A percentile compares a stretch with the other conserved stretches of the same genome.
These are phyloP conservation scores for Melaleuca alternifolia DNA, from an alignment of 345 rosid species.

Conservation along the genomic window DNA sequence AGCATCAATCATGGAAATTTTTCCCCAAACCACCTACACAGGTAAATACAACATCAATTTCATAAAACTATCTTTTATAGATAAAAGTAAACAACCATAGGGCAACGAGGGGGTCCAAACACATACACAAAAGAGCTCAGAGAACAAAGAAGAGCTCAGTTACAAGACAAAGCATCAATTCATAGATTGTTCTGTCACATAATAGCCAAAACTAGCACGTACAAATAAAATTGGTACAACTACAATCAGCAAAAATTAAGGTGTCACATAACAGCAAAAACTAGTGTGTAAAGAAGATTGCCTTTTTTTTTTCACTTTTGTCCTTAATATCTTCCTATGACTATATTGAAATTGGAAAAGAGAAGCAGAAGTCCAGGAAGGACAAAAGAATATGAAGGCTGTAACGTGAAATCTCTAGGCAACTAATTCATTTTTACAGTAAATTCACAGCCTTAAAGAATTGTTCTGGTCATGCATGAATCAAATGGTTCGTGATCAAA, in stretches of 20 bases:
- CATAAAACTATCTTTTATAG: neutral
- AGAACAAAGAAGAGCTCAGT: neutral
- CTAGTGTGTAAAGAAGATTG: neutral
- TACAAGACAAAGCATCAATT: neutral
- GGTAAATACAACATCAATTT: neutral
- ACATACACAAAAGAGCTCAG: neutral
- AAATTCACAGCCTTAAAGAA: neutral
- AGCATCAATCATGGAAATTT: slow-evolving; percentile 96
- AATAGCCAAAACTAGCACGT: neutral
- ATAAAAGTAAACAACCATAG: neutral
- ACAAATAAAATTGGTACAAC: neutral
- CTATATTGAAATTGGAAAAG: neutral
- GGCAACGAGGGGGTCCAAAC: neutral
- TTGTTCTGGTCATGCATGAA: neutral
- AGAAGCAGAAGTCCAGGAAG: neutral
- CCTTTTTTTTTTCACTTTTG: neutral
- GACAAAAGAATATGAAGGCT: neutral
- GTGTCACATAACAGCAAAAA: neutral
- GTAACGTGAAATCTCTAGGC: neutral
- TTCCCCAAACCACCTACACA: slow-evolving; percentile 88
- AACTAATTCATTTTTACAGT: neutral
- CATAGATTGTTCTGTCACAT: neutral
- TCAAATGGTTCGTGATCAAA: neutral
- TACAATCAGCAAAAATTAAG: neutral
- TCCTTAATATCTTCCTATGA: neutral